Evolutionary conservation across 352 stramenopile genomes (phyloP), one percentile per base, ranked within the genome.

Genomic region (Pythium aphanidermatum): DNA sequence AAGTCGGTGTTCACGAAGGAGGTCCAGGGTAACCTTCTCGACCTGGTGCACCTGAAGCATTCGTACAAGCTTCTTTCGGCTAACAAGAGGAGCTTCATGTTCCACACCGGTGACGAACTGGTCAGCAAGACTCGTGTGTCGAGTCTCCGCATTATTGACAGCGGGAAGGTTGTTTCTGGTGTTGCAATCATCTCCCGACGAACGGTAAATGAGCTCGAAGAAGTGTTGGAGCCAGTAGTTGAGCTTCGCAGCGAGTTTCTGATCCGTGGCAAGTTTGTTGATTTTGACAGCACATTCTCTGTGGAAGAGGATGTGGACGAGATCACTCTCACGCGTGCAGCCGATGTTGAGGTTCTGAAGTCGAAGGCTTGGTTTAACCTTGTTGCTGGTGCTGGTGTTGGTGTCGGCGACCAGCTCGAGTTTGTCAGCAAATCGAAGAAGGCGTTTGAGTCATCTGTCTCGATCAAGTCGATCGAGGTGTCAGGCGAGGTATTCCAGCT

Each of bases 191-290:
- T 93, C 12, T 88, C 79, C 21, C 65, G 66, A 30, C 83, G 80
- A 37, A 68, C 62, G 20, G 65, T 78, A 14, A 53, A 70, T 30
- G 43, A 74, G 0, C 25, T 85, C 48, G 48, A 68, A n/a, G 73
- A 85, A 46, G 57, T 69, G 32, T 48, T 84, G 3, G 67, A 81
- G 54, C 75, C 78, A 25, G 56, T 89, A 2, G 72, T 94, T 9
- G 74, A 92, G 49, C 57, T 95, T 12, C 68, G 69, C 31, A 90
- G 73, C 25, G 80, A 92, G 56, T 95, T 95, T 45, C 55, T 95
- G 21, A 91, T 95, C 44, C 82, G 83, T 25, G 83, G 81, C 23
- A 69, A 64, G 13, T 93, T 91, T 24, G 44, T 63, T 1, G 80
- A 94, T 55, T 92, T 91, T 35, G 53, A 73, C 33, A 74, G 65